phyloP scores from a whole-genome alignment of 2,329 filamentous ascomycete species.

The Teratosphaeria destructans region DNA sequence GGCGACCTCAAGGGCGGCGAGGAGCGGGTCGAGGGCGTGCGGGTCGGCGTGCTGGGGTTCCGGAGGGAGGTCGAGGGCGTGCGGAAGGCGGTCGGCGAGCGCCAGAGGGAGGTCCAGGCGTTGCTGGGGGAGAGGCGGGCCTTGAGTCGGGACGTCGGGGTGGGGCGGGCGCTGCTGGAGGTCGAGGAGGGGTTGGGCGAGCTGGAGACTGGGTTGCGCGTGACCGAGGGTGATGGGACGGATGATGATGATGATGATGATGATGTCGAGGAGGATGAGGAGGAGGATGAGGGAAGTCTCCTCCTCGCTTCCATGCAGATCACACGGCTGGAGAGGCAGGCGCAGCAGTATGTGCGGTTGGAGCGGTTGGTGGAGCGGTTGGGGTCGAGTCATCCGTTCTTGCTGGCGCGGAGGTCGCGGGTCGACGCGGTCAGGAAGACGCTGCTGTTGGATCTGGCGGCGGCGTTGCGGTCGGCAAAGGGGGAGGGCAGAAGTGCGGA shows the following conservation, averaged over 20 bases:
- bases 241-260: constrained; percentile 19
- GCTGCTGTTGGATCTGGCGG: constrained; percentile 54
- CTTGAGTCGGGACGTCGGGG: constrained; percentile 54
- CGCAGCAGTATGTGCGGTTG: constrained; percentile 48
- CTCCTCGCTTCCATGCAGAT: constrained; percentile 8
- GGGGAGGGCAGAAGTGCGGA: constrained; percentile 19
- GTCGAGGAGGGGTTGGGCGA: constrained; percentile 52
- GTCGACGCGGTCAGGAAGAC: constrained; percentile 50
- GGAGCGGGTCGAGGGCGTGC: constrained; percentile 81
- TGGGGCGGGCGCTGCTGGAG: constrained; percentile 54
- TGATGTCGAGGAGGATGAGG: constrained; percentile 25
- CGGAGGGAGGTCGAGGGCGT: constrained; percentile 70
- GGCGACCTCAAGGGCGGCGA: constrained; percentile 75
- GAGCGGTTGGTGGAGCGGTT: constrained; percentile 41
- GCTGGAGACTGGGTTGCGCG: constrained; percentile 53
- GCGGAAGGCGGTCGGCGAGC: constrained; percentile 52
- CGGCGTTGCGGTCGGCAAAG: constrained; percentile 49
- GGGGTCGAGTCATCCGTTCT: constrained; percentile 52
- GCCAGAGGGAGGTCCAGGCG: constrained; percentile 51
- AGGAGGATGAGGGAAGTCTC: constrained; percentile 22
- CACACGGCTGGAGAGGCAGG: constrained; percentile 43
- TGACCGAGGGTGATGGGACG: constrained; percentile 27
- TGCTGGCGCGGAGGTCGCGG: constrained; percentile 46
- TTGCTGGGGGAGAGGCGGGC: constrained; percentile 56
- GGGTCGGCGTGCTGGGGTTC: constrained; percentile 79